These are phyloP conservation scores for Blumeriella jaapii DNA, from an alignment of 2,329 filamentous ascomycete genomes.

Conservation along the genomic window DNA sequence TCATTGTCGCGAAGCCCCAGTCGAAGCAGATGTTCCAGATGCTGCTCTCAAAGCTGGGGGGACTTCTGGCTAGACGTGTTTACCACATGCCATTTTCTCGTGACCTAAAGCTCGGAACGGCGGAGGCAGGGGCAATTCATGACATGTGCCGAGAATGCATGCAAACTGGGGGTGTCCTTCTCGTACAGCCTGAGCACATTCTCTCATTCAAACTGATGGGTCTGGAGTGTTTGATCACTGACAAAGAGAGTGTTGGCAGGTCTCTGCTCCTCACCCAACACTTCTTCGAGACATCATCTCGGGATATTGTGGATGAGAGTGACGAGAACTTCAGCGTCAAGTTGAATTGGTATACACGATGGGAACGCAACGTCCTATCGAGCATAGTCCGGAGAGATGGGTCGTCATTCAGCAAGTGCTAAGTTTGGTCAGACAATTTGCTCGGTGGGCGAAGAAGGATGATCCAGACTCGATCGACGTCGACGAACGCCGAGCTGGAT, in stretches of 20 bases:
- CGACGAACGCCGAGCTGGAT: conserved; percentile 29
- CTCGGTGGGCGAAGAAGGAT: neutral
- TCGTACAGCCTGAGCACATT: conserved; percentile 53
- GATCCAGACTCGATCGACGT: conserved; percentile 20
- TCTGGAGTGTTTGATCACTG: conserved; percentile 35
- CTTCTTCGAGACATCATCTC: conserved; percentile 33
- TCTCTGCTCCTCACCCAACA: conserved; percentile 32
- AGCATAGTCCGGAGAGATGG: conserved; percentile 47
- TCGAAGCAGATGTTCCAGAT: conserved; percentile 48
- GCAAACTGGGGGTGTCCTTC: conserved; percentile 38
- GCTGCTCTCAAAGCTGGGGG: conserved; percentile 41
- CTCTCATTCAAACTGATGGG: conserved; percentile 54
- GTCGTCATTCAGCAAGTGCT: conserved; percentile 41
- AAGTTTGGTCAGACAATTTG: conserved; percentile 27
- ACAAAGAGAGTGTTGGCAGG: conserved; percentile 23
- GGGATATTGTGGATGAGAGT: conserved; percentile 54
- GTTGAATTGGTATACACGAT: conserved; percentile 55
- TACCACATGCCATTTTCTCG: conserved; percentile 50
- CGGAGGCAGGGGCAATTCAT: conserved; percentile 22
- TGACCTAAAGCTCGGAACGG: conserved; percentile 28
- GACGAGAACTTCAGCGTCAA: conserved; percentile 51
- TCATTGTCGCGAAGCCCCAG: conserved; percentile 51
- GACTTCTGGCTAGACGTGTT: conserved; percentile 41
- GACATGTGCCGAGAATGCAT: conserved; percentile 36
- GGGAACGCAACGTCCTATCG: conserved; percentile 38